Conservation (phyloP, 148 eudicot species). For the Dianthus caryophyllus region DNA sequence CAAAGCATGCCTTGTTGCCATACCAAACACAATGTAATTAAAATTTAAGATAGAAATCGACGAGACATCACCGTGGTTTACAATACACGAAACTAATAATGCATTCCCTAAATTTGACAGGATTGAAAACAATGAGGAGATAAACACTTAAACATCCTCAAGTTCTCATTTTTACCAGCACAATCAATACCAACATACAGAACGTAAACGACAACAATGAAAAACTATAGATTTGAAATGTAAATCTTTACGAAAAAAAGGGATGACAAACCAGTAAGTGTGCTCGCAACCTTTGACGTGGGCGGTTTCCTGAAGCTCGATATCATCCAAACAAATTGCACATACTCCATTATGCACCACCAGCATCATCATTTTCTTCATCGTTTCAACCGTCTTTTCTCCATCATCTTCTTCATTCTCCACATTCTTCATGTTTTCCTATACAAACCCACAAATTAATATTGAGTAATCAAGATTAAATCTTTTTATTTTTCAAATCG, state of each 20-base stretch:
- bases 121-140: no score
- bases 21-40: background rate
- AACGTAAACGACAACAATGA: background rate
- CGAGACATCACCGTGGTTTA: background rate
- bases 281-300: constrained; percentile 99
- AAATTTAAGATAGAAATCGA: background rate
- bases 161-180: background rate
- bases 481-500: no score
- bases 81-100: background rate
- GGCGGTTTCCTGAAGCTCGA: constrained; percentile 74
- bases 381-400: constrained; percentile 11
- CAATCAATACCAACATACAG: background rate
- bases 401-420: constrained; percentile 20
- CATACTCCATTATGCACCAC: constrained; percentile 58
- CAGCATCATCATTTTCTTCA: constrained; percentile 5
- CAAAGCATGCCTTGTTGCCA: background rate
- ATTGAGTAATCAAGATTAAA: background rate
- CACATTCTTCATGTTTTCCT: constrained; percentile 33
- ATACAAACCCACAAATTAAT: constrained; percentile 8
- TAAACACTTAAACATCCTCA: background rate
- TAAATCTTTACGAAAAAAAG: no score
- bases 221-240: no score
- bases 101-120: background rate
- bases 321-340: constrained; percentile 81
- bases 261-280: constrained; percentile 89